These are phyloP conservation scores for Reutealis trisperma DNA, from an alignment of 345 rosid species.

Conservation along the genomic window DNA sequence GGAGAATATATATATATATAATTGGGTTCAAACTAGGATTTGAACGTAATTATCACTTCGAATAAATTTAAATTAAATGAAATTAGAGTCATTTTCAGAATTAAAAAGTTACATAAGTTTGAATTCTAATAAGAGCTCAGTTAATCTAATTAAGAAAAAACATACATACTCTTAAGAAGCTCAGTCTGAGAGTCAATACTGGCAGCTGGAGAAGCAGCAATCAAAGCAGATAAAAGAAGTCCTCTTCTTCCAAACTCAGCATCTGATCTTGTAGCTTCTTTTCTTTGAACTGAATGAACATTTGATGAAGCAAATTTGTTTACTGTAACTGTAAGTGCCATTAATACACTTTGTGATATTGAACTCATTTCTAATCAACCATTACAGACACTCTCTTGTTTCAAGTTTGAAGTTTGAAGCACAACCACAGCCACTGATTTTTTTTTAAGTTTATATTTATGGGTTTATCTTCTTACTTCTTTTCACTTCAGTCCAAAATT, in stretches of 20 bases:
- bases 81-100: no score
- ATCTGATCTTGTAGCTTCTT: slow-evolving; percentile 23
- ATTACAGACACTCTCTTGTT: slow-evolving; percentile 15
- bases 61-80: no score
- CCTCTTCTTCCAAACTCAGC: slow-evolving; percentile 50
- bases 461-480: slow-evolving; percentile 11
- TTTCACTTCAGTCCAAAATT: slow-evolving; percentile 11
- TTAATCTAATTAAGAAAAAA: no score
- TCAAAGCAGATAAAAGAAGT: slow-evolving; percentile 51
- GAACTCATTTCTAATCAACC: slow-evolving; percentile 39
- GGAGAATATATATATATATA: no score
- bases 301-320: slow-evolving; percentile 85
- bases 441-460: background rate
- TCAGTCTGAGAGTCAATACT: slow-evolving; percentile 44
- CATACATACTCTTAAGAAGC: slow-evolving; percentile 64
- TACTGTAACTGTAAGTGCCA: slow-evolving; percentile 91
- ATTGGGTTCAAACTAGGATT: no score
- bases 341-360: slow-evolving; percentile 70
- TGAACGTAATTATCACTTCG: no score
- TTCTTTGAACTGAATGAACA: slow-evolving; percentile 62
- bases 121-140: no score
- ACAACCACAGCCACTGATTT: slow-evolving; percentile 16
- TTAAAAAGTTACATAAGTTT: no score
- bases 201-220: slow-evolving; percentile 47
- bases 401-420: no score